phyloP scores from a whole-genome alignment of 805 yeast species.

The Brettanomyces sp. region DNA sequence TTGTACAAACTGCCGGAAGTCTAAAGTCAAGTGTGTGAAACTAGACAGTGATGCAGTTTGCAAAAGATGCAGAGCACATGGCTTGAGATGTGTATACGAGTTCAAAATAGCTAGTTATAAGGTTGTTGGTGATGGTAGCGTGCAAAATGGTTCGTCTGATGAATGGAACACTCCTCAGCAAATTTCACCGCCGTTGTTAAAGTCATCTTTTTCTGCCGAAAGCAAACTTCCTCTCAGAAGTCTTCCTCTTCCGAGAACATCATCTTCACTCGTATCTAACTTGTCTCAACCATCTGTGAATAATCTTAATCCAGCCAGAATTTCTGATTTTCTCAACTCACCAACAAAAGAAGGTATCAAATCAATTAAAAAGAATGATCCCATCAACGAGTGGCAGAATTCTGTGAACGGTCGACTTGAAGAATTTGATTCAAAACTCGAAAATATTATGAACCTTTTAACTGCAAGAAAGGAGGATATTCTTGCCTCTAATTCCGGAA shows the following conservation, averaged over 20 bases:
- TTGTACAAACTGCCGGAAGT: constrained; percentile 51
- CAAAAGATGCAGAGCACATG: constrained; percentile 43
- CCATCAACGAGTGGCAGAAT: constrained; percentile 21
- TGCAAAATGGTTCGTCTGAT: background rate
- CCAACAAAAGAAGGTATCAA: background rate
- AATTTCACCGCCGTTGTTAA: background rate
- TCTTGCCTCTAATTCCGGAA: too few species aligned
- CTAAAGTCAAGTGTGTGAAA: constrained; percentile 56
- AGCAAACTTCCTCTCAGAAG: background rate
- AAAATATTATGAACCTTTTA: constrained; percentile 27
- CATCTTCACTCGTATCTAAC: too few species aligned
- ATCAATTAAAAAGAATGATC: background rate
- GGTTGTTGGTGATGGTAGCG: constrained; percentile 19
- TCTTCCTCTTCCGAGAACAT: background rate
- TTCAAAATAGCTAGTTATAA: constrained; percentile 39
- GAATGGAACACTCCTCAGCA: background rate
- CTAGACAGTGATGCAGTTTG: constrained; percentile 39
- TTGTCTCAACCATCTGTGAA: too few species aligned
- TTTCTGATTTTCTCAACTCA: constrained; percentile 1
- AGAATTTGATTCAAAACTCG: constrained; percentile 30
- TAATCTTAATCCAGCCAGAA: background rate
- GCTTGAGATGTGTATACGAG: constrained; percentile 48
- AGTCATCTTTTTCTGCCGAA: background rate
- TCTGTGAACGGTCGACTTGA: constrained; percentile 30
- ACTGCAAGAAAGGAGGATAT: constrained; percentile 11